Conservation (phyloP, 1,284 basidiomycete genomes). For the Pyrrhoderma lamaoense region DNA sequence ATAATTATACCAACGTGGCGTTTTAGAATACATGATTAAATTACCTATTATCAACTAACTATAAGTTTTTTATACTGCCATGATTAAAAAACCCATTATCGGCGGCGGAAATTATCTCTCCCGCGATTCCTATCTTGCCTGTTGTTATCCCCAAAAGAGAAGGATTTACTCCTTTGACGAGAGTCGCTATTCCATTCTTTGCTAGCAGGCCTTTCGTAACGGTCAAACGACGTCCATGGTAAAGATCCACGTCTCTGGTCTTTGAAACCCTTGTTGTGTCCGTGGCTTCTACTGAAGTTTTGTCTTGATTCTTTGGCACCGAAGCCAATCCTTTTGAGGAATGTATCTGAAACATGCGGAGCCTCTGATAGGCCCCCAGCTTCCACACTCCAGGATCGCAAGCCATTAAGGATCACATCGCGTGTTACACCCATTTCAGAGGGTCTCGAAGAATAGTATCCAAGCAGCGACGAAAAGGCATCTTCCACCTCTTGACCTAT, state of each 20-base stretch:
- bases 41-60: too few relatives aligned
- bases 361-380: constrained; percentile 43
- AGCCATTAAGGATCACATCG: constrained; percentile 48
- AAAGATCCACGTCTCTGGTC: background rate
- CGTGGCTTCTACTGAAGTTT: background rate
- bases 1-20: too few relatives aligned
- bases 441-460: constrained; percentile 64
- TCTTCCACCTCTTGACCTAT: constrained; percentile 42
- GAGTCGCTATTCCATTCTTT: background rate
- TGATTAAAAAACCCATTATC: too few relatives aligned
- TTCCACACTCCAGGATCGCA: constrained; percentile 59
- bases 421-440: constrained; percentile 43
- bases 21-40: too few relatives aligned
- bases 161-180: background rate
- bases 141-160: background rate
- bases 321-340: constrained; percentile 37
- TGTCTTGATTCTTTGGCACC: background rate
- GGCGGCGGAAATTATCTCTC: too few relatives aligned
- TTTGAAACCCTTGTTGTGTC: background rate
- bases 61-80: too few relatives aligned
- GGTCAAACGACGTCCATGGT: background rate
- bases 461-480: constrained; percentile 65
- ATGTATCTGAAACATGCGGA: constrained; percentile 41
- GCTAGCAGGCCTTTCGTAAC: background rate
- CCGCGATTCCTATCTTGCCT: background rate